Evolutionary conservation across 352 stramenopile genomes (phyloP).

Genomic region (Paralagenidium karlingii): DNA sequence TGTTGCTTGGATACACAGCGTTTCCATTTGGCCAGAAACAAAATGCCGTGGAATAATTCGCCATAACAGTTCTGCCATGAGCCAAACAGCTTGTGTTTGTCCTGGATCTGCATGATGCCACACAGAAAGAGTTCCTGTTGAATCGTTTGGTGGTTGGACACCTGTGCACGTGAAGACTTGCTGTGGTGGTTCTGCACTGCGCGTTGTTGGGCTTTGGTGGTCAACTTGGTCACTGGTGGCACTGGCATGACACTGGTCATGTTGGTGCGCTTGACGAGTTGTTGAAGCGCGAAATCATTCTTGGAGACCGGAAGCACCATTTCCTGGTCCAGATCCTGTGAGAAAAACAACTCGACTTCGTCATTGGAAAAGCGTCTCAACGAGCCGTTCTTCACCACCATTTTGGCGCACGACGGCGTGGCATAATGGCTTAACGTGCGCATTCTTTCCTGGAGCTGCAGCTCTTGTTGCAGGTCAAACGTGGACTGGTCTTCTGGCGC

Average conservation of each 20-base stretch:
- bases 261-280: slow-evolving; percentile 22
- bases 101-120: slow-evolving; percentile 26
- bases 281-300: slow-evolving; percentile 32
- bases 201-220: too few species aligned
- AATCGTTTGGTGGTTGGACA: too few species aligned
- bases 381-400: slow-evolving; percentile 28
- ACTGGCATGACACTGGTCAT: not conserved
- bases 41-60: slow-evolving; percentile 53
- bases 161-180: too few species aligned
- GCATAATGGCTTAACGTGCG: too few species aligned
- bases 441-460: too few species aligned
- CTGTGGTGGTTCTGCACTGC: too few species aligned
- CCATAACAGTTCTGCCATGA: slow-evolving; percentile 45
- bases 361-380: slow-evolving; percentile 39
- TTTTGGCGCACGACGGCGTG: not conserved
- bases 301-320: slow-evolving; percentile 15
- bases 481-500: too few species aligned
- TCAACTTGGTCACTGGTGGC: too few species aligned
- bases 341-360: slow-evolving; percentile 53
- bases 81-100: slow-evolving; percentile 21
- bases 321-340: slow-evolving; percentile 21
- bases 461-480: too few species aligned
- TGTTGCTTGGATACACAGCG: slow-evolving; percentile 18
- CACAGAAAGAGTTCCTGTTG: slow-evolving; percentile 41
- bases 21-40: slow-evolving; percentile 48